A percentile compares a stretch with the other conserved stretches of the same genome.
Evolutionary conservation across 2,329 filamentous ascomycete genomes (phyloP).

Genomic region (Epichloe elymi): DNA sequence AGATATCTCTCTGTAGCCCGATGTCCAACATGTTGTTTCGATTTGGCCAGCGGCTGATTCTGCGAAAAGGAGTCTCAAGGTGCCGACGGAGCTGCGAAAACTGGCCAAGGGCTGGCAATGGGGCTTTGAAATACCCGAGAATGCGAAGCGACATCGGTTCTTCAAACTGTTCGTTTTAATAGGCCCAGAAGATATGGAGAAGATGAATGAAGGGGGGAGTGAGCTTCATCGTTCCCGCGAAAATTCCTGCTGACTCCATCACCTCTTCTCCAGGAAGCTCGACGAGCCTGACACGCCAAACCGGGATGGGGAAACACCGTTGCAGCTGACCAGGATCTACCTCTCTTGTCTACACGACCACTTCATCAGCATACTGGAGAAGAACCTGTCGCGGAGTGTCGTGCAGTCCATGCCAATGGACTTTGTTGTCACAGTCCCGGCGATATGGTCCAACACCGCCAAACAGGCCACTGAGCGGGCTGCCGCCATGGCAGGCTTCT

Average conservation of each 20-base stretch:
- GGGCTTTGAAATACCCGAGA: slow-evolving; percentile 34
- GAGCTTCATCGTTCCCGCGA: background rate
- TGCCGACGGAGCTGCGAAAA: slow-evolving; percentile 35
- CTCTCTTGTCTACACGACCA: slow-evolving; percentile 35
- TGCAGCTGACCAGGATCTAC: slow-evolving; percentile 27
- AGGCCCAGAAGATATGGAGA: background rate
- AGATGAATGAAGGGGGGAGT: background rate
- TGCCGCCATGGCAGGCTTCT: slow-evolving; percentile 25
- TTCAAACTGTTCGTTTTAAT: slow-evolving; percentile 33
- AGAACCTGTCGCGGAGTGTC: slow-evolving; percentile 27
- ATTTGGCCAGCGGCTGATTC: slow-evolving; percentile 28
- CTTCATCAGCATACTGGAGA: slow-evolving; percentile 30
- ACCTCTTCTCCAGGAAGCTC: slow-evolving; percentile 16
- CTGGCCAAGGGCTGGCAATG: slow-evolving; percentile 29
- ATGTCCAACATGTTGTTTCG: slow-evolving; percentile 28
- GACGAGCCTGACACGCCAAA: slow-evolving; percentile 19
- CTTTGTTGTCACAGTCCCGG: slow-evolving; percentile 44
- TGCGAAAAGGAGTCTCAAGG: slow-evolving; percentile 27
- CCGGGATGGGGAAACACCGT: slow-evolving; percentile 21
- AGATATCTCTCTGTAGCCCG: slow-evolving; percentile 14
- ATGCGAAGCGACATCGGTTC: slow-evolving; percentile 25
- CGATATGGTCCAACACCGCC: slow-evolving; percentile 43
- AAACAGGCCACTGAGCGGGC: slow-evolving; percentile 34
- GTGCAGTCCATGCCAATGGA: slow-evolving; percentile 33
- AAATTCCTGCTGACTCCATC: too few relatives aligned